Evolutionary conservation across 2,329 filamentous ascomycete genomes (phyloP), one percentile per base, ranked within the genome.

Genomic region (Metarhizium anisopliae): DNA sequence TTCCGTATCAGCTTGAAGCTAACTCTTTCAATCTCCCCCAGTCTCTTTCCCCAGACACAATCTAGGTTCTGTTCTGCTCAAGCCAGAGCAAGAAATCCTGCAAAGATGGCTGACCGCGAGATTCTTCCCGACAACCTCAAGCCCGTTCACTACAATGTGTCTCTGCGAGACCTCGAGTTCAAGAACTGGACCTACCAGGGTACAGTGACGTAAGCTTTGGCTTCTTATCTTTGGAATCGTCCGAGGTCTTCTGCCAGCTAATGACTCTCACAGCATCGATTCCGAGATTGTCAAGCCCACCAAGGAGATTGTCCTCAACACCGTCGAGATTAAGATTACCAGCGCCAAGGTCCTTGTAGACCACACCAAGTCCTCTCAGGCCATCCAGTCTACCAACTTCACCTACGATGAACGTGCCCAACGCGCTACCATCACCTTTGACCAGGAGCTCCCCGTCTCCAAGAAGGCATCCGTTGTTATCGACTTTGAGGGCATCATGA

Each of bases 61-160:
- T 60, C 59, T 56, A 66, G 69, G 59, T 64, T 60, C 59, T 72
- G 70, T 56, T 72, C 70, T 49, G 67, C 67, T 56, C 70, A 69
- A 61, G 67, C 68, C 54, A 63, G 68, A 64, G 68, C 70, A 57
- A 62, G 62, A 53, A 68, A 68, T 59, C 64, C 62, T 53, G 51
- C 59, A 58, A 68, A 66, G 52, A 83, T 83, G 77, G 70, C 75
- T 53, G 82, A 85, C 70, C 77, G 83, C 68, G 82, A 86, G 58
- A 77, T 83, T 61, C 79, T 86, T 59, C 82, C 83, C 51, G 75
- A 77, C 64, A 73, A 72, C 62, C 84, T 93, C 68, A 93, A 90
- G 75, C 91, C 94, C 2, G 76, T 79, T 59, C 90, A 97, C 75
- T 99, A 99, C 74, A 78, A 83, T 66, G 78, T 99, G 61, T 90